phyloP scores from a whole-genome alignment of 805 yeast species.

The Tetrapisispora nanseiensis region DNA sequence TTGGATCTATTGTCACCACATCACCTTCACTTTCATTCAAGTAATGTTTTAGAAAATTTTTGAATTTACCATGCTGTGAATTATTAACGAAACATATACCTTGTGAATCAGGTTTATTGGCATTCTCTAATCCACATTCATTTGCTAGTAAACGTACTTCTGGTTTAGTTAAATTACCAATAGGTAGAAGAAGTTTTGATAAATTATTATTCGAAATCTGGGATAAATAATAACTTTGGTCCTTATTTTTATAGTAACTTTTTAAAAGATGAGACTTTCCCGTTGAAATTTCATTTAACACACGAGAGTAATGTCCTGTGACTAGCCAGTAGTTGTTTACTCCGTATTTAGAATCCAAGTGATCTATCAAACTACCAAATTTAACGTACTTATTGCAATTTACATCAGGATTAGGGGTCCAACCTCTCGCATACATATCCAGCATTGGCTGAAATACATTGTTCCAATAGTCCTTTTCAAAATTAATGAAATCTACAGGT shows the following conservation, averaged over 20 bases:
- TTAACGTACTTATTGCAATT: slow-evolving; percentile 79
- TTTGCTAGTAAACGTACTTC: slow-evolving; percentile 61
- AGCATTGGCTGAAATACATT: slow-evolving; percentile 92
- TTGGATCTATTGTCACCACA: slow-evolving; percentile 39
- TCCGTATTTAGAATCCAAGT: slow-evolving; percentile 35
- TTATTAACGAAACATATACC: slow-evolving; percentile 83
- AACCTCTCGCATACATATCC: slow-evolving; percentile 54
- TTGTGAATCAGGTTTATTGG: slow-evolving; percentile 83
- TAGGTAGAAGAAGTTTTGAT: slow-evolving; percentile 55
- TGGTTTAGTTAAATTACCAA: slow-evolving; percentile 70
- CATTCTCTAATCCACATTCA: slow-evolving; percentile 44
- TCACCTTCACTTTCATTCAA: slow-evolving; percentile 67
- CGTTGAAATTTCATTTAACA: slow-evolving; percentile 27
- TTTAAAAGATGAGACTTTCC: slow-evolving; percentile 42
- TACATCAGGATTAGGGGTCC: slow-evolving; percentile 92
- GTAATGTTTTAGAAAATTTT: slow-evolving; percentile 65
- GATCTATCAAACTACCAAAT: slow-evolving; percentile 67
- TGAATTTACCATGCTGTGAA: slow-evolving; percentile 52
- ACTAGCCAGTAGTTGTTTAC: slow-evolving; percentile 67
- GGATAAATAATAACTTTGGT: slow-evolving; percentile 85
- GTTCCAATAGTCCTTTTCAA: slow-evolving; percentile 88
- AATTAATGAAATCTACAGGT: slow-evolving; percentile 65
- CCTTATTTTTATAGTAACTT: slow-evolving; percentile 54
- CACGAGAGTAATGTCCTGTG: slow-evolving; percentile 73
- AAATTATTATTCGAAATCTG: slow-evolving; percentile 44